A percentile compares a stretch with the other conserved stretches of the same genome.
These are phyloP conservation scores for Myxozyma melibiosi DNA, from an alignment of 805 yeast species.

Conservation along the genomic window DNA sequence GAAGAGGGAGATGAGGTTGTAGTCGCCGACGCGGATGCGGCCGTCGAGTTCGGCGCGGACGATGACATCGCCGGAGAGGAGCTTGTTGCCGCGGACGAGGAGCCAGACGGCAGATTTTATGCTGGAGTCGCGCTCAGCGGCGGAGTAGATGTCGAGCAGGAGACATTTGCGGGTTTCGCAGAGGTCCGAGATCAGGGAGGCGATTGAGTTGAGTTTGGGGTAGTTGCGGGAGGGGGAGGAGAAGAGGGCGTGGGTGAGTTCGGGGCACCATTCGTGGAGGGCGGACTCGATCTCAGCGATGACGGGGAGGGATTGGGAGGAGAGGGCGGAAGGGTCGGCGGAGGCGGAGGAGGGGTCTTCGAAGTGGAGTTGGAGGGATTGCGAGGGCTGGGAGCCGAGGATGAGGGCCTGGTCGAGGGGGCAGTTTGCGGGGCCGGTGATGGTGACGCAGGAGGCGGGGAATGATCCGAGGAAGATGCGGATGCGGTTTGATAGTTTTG, in stretches of 20 bases:
- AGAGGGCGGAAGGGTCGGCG: constrained; percentile 7
- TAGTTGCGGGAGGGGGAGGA: constrained; percentile 35
- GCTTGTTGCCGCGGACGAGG: constrained; percentile 39
- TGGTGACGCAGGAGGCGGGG: constrained; percentile 35
- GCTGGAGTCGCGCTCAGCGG: constrained; percentile 36
- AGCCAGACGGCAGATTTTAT: constrained; percentile 40
- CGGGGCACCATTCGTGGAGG: constrained; percentile 41
- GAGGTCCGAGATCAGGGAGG: constrained; percentile 38
- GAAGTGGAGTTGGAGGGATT: background rate
- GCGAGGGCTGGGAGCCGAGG: background rate
- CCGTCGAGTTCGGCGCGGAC: constrained; percentile 40
- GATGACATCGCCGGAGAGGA: constrained; percentile 40
- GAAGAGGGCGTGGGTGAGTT: constrained; percentile 37
- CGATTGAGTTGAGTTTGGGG: constrained; percentile 34
- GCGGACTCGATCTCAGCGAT: constrained; percentile 40
- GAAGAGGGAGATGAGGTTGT: constrained; percentile 60
- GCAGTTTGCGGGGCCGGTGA: constrained; percentile 31
- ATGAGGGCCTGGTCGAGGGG: constrained; percentile 1
- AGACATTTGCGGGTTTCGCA: constrained; percentile 37
- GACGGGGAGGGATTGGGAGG: constrained; percentile 23
- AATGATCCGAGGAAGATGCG: constrained; percentile 36
- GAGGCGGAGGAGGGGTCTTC: constrained; percentile 38
- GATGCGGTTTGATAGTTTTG: constrained; percentile 36
- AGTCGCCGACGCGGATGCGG: constrained; percentile 36
- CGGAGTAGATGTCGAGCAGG: constrained; percentile 38